Conservation (phyloP, 495 filamentous ascomycete genomes). For the Neurospora sp. region DNA sequence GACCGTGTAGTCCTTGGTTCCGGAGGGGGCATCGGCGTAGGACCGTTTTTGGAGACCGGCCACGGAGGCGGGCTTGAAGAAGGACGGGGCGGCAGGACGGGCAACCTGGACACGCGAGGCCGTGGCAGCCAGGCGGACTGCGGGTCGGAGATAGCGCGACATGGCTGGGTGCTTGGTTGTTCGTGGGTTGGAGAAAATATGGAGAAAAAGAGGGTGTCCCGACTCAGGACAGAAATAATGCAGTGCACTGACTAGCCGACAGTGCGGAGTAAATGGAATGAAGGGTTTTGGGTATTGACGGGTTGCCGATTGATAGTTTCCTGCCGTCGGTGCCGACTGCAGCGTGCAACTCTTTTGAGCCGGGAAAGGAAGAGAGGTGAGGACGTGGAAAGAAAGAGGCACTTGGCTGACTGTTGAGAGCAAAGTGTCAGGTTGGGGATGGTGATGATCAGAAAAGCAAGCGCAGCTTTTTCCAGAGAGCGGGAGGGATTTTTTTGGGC, state of each 20-base stretch:
- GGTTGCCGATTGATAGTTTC: background rate
- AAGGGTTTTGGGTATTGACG: background rate
- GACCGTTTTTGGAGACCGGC: conserved; percentile 36
- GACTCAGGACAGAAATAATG: conserved; percentile 3
- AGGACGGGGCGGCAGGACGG: conserved; percentile 35
- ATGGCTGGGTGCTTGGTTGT: conserved; percentile 23
- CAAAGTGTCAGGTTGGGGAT: conserved; percentile 1
- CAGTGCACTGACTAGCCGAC: conserved; percentile 1
- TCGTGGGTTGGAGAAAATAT: conserved; percentile 13
- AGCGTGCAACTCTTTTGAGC: background rate
- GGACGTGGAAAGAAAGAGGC: background rate
- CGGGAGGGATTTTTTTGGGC: conserved; percentile 26
- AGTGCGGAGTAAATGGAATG: conserved; percentile 1
- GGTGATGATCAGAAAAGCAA: conserved; percentile 5
- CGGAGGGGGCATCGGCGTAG: conserved; percentile 43
- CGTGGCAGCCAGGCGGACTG: conserved; percentile 62
- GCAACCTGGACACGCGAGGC: conserved; percentile 38
- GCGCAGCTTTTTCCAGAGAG: conserved; percentile 4
- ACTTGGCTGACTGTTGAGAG: background rate
- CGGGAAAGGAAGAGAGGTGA: background rate
- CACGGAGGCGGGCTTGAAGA: conserved; percentile 36
- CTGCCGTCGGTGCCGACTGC: background rate
- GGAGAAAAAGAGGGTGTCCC: conserved; percentile 8
- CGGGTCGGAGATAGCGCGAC: conserved; percentile 74
- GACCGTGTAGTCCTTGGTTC: conserved; percentile 86